These are phyloP conservation scores for Pyrenochaeta sp. DNA, from an alignment of 2,329 filamentous ascomycete species.

Conservation along the genomic window DNA sequence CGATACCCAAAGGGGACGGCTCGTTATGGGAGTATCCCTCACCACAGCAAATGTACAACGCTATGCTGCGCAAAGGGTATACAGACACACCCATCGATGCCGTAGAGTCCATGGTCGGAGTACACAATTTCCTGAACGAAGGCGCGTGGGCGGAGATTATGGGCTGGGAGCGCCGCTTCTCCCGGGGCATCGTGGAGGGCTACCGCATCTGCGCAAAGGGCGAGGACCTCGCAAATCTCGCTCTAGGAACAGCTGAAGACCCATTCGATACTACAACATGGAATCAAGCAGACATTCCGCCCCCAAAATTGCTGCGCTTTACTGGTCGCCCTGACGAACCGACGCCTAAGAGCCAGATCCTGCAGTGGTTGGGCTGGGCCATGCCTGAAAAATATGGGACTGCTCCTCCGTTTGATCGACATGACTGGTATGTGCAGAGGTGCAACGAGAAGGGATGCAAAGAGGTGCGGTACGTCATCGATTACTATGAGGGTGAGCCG, in stretches of 20 bases:
- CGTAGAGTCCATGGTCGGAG: conserved; percentile 95
- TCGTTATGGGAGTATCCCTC: conserved; percentile 97
- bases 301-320: conserved; percentile 83
- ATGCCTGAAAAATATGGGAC: conserved; percentile 82
- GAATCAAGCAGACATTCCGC: conserved; percentile 48
- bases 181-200: conserved; percentile 73
- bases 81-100: conserved; percentile 92
- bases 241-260: conserved; percentile 51
- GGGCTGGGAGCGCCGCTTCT: conserved; percentile 90
- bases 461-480: conserved; percentile 93
- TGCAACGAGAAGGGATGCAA: conserved; percentile 71
- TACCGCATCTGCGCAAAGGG: conserved; percentile 79
- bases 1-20: conserved; percentile 84
- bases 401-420: conserved; percentile 90
- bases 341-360: conserved; percentile 88
- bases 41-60: conserved; percentile 99
- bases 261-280: conserved; percentile 47
- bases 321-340: conserved; percentile 87
- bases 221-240: conserved; percentile 70
- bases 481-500: conserved; percentile 88
- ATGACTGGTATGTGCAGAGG: conserved; percentile 94
- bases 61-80: conserved; percentile 93
- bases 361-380: conserved; percentile 79
- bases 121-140: conserved; percentile 98
- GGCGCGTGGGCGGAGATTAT: conserved; percentile 96